Evolutionary conservation across 306 rosid genomes (phyloP).

Genomic region (Luffa aegyptiaca): DNA sequence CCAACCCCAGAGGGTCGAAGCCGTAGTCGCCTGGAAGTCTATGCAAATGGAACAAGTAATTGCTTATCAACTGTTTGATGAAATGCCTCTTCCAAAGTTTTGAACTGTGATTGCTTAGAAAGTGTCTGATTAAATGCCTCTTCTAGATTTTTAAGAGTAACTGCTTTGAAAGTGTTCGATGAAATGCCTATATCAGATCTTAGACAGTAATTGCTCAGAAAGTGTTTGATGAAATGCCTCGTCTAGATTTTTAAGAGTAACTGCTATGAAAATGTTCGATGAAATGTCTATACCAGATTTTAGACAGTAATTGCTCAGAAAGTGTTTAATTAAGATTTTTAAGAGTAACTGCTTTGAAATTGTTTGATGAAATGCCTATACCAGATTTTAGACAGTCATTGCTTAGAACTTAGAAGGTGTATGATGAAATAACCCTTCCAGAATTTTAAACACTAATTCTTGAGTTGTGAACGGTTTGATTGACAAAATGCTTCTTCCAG

Average conservation of each 20-base stretch:
- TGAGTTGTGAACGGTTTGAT: too few species aligned
- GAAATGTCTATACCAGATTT: not conserved
- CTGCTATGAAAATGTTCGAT: not conserved
- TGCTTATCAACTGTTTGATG: not conserved
- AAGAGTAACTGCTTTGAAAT: not conserved
- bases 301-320: not conserved
- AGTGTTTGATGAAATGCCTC: not conserved
- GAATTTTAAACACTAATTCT: too few species aligned
- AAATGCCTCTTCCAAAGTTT: not conserved
- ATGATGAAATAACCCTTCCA: not conserved
- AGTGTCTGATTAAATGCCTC: not conserved
- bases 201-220: not conserved
- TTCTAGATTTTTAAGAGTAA: not conserved
- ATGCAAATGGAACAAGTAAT: conserved; percentile 3
- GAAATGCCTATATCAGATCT: not conserved
- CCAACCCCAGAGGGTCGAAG: conserved; percentile 90
- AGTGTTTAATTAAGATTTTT: not conserved
- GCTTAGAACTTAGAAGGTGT: not conserved
- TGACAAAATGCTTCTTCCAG: too few species aligned
- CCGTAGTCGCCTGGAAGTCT: conserved; percentile 98
- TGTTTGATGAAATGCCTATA: not conserved
- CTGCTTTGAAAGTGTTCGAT: not conserved
- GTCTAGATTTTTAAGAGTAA: not conserved
- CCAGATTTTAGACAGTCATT: not conserved
- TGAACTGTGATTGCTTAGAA: not conserved